Evolutionary conservation across 768 basidiomycete species (phyloP).

Genomic region (Lactarius trivialis): DNA sequence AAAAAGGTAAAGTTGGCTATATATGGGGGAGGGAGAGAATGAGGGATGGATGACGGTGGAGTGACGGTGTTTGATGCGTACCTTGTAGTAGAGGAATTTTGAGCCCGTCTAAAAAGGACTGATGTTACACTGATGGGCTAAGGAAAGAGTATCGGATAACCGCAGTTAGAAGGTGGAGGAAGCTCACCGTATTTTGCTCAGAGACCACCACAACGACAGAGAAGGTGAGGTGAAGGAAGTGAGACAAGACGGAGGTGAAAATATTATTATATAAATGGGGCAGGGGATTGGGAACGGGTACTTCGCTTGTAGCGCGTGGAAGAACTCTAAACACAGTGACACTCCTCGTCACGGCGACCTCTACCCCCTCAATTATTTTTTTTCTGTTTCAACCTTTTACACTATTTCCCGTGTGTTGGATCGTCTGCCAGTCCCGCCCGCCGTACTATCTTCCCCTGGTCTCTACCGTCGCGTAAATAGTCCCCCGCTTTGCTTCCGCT

Average conservation of each 20-base stretch:
- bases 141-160: slow-evolving; percentile 1
- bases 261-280: slow-evolving; percentile 22
- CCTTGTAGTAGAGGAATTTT: slow-evolving; percentile 67
- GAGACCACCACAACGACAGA: slow-evolving; percentile 15
- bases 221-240: slow-evolving; percentile 12
- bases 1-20: slow-evolving; percentile 47
- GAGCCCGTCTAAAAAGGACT: slow-evolving; percentile 70
- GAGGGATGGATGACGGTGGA: slow-evolving; percentile 26
- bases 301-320: slow-evolving; percentile 18
- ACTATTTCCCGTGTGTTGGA: too few species aligned
- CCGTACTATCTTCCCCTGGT: not conserved
- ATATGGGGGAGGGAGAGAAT: slow-evolving; percentile 7
- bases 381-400: not conserved
- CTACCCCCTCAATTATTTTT: not conserved
- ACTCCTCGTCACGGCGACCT: slow-evolving; percentile 4
- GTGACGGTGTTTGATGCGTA: slow-evolving; percentile 24
- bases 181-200: slow-evolving; percentile 16
- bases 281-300: slow-evolving; percentile 7
- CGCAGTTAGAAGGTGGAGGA: not conserved
- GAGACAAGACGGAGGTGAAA: slow-evolving; percentile 5
- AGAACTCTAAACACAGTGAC: slow-evolving; percentile 17
- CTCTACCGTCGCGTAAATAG: slow-evolving; percentile 11
- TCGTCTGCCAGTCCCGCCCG: too few species aligned
- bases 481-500: slow-evolving; percentile 21
- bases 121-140: slow-evolving; percentile 69